These are phyloP conservation scores for Balakata baccata DNA, from an alignment of 345 rosid species.

Conservation along the genomic window DNA sequence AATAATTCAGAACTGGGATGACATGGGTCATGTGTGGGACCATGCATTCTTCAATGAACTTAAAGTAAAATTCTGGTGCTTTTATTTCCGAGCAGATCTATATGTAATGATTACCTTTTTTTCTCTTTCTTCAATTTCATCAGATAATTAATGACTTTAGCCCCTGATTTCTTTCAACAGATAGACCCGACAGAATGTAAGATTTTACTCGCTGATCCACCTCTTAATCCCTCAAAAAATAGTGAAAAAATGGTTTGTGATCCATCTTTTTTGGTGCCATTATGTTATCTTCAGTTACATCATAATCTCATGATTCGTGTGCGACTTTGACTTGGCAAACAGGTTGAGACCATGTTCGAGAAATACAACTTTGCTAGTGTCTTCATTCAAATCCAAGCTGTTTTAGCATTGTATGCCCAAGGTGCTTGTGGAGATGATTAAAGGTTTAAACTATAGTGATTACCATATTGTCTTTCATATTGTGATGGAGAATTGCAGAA, in stretches of 20 bases:
- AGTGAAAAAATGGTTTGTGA: constrained; percentile 82
- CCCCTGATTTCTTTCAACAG: constrained; percentile 36
- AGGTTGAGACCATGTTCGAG: constrained; percentile 98
- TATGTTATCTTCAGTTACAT: not conserved
- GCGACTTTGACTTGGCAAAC: constrained; percentile 23
- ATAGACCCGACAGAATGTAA: constrained; percentile 87
- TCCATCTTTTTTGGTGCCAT: constrained; percentile 11
- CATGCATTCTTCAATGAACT: constrained; percentile 81
- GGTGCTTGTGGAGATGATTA: constrained; percentile 73
- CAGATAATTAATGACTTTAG: not conserved
- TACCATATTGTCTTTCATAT: constrained; percentile 38
- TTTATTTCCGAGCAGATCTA: constrained; percentile 3
- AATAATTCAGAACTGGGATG: constrained; percentile 97
- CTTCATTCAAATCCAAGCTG: constrained; percentile 97
- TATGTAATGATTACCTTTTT: not conserved
- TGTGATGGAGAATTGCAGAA: not conserved
- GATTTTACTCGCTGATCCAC: constrained; percentile 93
- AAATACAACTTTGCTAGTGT: constrained; percentile 94
- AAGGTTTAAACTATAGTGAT: constrained; percentile 45
- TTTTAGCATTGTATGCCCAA: constrained; percentile 95
- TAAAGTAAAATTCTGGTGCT: constrained; percentile 45
- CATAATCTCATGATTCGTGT: not conserved
- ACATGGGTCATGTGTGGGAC: constrained; percentile 97
- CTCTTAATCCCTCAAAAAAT: constrained; percentile 86
- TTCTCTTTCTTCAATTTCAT: not conserved